Conservation (phyloP, 2,329 filamentous ascomycete species). For the Pseudogymnoascus sp. region DNA sequence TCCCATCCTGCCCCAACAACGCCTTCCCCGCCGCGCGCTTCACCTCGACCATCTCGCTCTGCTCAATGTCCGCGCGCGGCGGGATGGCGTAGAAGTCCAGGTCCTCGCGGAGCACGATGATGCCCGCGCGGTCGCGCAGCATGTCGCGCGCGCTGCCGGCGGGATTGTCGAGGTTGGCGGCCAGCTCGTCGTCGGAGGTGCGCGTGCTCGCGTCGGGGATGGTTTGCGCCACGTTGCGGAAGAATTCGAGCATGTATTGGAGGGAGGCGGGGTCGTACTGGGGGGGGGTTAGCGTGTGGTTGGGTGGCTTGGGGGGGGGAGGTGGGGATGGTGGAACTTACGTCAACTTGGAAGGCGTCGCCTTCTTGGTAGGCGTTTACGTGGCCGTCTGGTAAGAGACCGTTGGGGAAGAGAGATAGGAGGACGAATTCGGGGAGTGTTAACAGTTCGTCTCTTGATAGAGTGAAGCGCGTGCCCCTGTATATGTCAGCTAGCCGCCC, state of each 20-base stretch:
- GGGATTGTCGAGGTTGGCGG: slow-evolving; percentile 54
- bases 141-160: slow-evolving; percentile 63
- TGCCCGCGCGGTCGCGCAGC: slow-evolving; percentile 82
- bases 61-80: slow-evolving; percentile 72
- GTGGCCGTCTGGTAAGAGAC: slow-evolving; percentile 93
- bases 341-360: slow-evolving; percentile 94
- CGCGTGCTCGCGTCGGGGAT: slow-evolving; percentile 66
- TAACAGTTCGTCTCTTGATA: slow-evolving; percentile 88
- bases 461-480: slow-evolving; percentile 86
- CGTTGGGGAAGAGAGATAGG: slow-evolving; percentile 95
- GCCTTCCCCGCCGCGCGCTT: slow-evolving; percentile 85
- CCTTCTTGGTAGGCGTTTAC: slow-evolving; percentile 88
- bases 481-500: slow-evolving; percentile 13
- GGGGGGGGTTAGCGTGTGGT: slow-evolving; percentile 30
- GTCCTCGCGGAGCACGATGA: slow-evolving; percentile 93
- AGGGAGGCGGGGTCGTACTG: slow-evolving; percentile 95
- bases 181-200: slow-evolving; percentile 49
- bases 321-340: slow-evolving; percentile 45
- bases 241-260: slow-evolving; percentile 99
- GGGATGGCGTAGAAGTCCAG: slow-evolving; percentile 97
- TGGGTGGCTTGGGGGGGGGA: slow-evolving; percentile 34
- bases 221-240: slow-evolving; percentile 91
- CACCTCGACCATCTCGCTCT: slow-evolving; percentile 87
- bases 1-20: slow-evolving; percentile 82
- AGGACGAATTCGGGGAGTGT: slow-evolving; percentile 96